Evolutionary conservation across 148 eudicot genomes (phyloP), one percentile per base, ranked within the genome.

Genomic region (Beta vulgaris): DNA sequence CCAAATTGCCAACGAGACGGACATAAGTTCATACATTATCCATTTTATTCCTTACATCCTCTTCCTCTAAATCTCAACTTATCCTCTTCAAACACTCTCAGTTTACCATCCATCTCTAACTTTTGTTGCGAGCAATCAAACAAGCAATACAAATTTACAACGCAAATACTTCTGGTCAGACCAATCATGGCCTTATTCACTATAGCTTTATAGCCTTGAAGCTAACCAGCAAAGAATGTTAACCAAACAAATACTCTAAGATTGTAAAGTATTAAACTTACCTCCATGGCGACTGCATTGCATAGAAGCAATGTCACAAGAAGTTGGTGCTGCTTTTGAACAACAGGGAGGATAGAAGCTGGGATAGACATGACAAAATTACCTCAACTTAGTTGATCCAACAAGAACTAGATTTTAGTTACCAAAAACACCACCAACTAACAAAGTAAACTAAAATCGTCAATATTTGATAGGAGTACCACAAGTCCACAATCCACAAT

Each of bases 251-350:
- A n/a, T n/a, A n/a, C n/a, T n/a, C n/a, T n/a, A n/a, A n/a, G n/a
- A n/a, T n/a, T n/a, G n/a, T n/a, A 63, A 40, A 35, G 31, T 53
- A 14, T 40, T 46, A 81, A 43, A 31, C 11, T 76, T 73, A 91
- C 97, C 94, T 91, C 97, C 97, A 91, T 91, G 69, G 97, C 87
- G 28, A 80, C 89, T 44, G 97, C 97, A 84, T 91, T 91, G 75
- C 97, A 91, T 34, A 90, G 79, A 55, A 90, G 93, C 85, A 90
- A 72, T 4, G 97, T 90, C 79, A 91, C 97, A 25, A 91, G 92
- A 63, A 91, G 91, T 73, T 90, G 94, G 65, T 91, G 97, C 69
- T 91, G 97, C 86, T 91, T 91, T 86, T 91, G 88, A 78, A 91
- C 91, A 65, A 91, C 94, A 35, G 97, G 97, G 60, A 91, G 80